These are phyloP conservation scores for Dacryopinax primogenitus DNA, from an alignment of 768 basidiomycete genomes.

Conservation along the genomic window DNA sequence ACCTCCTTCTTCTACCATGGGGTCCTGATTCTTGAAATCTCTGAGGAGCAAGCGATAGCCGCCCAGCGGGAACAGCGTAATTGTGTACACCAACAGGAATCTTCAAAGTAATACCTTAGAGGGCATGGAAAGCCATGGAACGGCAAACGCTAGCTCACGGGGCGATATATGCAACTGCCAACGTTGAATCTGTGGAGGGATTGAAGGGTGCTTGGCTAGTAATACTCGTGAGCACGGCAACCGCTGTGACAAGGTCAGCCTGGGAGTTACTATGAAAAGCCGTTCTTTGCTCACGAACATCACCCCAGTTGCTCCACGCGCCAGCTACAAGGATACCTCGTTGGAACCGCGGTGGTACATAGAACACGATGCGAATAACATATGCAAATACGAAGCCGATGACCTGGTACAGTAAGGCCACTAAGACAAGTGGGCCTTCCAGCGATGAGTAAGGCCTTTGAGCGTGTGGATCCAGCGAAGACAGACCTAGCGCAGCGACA, in stretches of 20 bases:
- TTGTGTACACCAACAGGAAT: not conserved
- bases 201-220: slow-evolving; percentile 50
- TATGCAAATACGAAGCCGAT: slow-evolving; percentile 44
- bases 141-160: slow-evolving; percentile 48
- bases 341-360: slow-evolving; percentile 66
- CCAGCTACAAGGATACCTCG: slow-evolving; percentile 59
- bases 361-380: slow-evolving; percentile 49
- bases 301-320: slow-evolving; percentile 55
- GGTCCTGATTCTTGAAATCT: slow-evolving; percentile 56
- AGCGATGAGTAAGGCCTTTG: not conserved
- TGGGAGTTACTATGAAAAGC: not conserved
- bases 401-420: slow-evolving; percentile 47
- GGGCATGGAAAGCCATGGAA: slow-evolving; percentile 30
- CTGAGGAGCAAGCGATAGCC: slow-evolving; percentile 41
- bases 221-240: slow-evolving; percentile 50
- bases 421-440: slow-evolving; percentile 48
- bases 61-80: slow-evolving; percentile 55
- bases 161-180: slow-evolving; percentile 55
- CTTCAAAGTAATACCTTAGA: slow-evolving; percentile 24
- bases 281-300: slow-evolving; percentile 43
- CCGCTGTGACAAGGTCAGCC: slow-evolving; percentile 35
- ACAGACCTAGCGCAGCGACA: slow-evolving; percentile 24
- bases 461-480: not conserved
- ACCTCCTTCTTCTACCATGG: slow-evolving; percentile 47
- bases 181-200: slow-evolving; percentile 41